These are phyloP conservation scores for Umbelopsis ramanniana DNA, from an alignment of 192 early-diverging fungal species.

Conservation along the genomic window DNA sequence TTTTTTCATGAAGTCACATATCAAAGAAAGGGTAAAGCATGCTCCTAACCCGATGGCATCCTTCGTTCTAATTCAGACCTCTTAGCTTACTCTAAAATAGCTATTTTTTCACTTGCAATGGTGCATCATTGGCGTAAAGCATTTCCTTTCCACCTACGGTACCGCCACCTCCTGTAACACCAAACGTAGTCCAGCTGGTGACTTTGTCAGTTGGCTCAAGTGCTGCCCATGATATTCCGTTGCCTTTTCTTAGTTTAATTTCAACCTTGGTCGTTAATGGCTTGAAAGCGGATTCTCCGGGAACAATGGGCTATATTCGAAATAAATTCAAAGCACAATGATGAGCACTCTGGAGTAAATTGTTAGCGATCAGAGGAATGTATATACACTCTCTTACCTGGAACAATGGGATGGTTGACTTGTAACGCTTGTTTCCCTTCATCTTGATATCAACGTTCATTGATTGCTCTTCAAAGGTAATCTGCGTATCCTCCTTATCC, in stretches of 20 bases:
- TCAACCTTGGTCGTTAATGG: conserved; percentile 81
- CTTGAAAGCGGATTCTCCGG: conserved; percentile 64
- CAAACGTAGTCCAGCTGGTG: conserved; percentile 85
- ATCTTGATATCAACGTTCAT: conserved; percentile 80
- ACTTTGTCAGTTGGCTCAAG: conserved; percentile 70
- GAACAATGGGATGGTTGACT: conserved; percentile 70
- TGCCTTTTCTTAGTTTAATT: conserved; percentile 77
- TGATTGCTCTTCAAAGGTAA: conserved; percentile 61
- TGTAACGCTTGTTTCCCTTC: conserved; percentile 74
- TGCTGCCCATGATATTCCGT: conserved; percentile 83
- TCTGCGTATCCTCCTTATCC: conserved; percentile 72
- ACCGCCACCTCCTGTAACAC: conserved; percentile 67
- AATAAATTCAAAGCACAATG: conserved; percentile 23
- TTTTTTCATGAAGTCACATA: too few relatives aligned
- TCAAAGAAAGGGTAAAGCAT: too few relatives aligned
- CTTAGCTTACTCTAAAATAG: neutral
- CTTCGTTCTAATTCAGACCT: too few relatives aligned
- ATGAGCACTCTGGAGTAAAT: neutral
- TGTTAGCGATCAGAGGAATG: too few relatives aligned
- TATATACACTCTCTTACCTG: conserved; percentile 29
- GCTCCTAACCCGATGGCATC: too few relatives aligned
- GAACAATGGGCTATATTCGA: conserved; percentile 61
- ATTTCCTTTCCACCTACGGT: conserved; percentile 69
- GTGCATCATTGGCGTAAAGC: conserved; percentile 20
- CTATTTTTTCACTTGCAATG: conserved; percentile 14